Percentiles rank a stretch among this genome's conserved stretches.
These are phyloP conservation scores for Alternaria infectoria DNA, from an alignment of 2,329 filamentous ascomycete genomes.

Conservation along the genomic window DNA sequence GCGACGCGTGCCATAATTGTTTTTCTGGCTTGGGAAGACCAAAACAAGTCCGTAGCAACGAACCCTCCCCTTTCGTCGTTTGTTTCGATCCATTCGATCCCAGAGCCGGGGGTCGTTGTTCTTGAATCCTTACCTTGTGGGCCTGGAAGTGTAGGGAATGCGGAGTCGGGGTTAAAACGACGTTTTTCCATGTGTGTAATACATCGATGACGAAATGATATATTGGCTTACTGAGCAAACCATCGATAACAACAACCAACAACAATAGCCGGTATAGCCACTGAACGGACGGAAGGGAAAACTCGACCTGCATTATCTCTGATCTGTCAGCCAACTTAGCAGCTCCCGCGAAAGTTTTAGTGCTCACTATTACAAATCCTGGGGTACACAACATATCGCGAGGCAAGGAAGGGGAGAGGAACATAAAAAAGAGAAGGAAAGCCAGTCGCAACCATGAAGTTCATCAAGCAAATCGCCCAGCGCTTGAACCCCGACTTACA, in stretches of 20 bases:
- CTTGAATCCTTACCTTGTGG: neutral
- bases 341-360: neutral
- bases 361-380: neutral
- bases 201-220: neutral
- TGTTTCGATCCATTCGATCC: neutral
- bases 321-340: neutral
- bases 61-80: neutral
- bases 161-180: neutral
- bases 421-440: neutral
- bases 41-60: slow-evolving; percentile 1
- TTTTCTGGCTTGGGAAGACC: neutral
- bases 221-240: neutral
- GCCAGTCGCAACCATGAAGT: neutral
- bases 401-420: neutral
- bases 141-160: neutral
- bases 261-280: neutral
- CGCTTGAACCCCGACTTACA: slow-evolving; percentile 7
- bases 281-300: neutral
- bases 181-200: neutral
- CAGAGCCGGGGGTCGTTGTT: neutral
- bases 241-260: neutral
- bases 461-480: slow-evolving; percentile 11
- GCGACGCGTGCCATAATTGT: neutral
- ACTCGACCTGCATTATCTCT: neutral
- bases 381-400: neutral